Evolutionary conservation across 805 yeast species (phyloP), one percentile per base, ranked within the genome.

Genomic region (Saturnispora bothae): DNA sequence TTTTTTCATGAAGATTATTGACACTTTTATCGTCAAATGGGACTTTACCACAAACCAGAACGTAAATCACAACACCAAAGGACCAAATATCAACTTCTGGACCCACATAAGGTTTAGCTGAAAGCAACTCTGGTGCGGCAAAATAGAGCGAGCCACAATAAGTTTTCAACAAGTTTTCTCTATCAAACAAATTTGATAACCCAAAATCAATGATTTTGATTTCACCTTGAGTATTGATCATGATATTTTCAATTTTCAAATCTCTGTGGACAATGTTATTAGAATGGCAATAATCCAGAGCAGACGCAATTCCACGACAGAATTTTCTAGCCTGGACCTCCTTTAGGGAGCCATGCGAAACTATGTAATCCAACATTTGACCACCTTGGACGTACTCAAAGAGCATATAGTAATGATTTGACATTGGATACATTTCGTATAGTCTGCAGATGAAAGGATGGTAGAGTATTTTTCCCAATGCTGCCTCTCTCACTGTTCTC

Each of bases 31-130:
- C 97, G 58, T 92, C 98, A 57, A 92, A 92, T 7, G 99, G 99
- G 12, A 92, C 97, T 57, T 85, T 88, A 39, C 99, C 99, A 57
- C 96, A 88, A 2, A 92, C 96, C 43, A 92, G 66, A 6, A 92
- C 99, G 54, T 85, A 92, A 36, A 92, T 63, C 0, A 92, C 97
- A 23, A 92, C 95, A 46, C 98, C 98, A 66, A 88, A 89, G 2
- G 96, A 84, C 98, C 98, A 92, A 15, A 92, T 79, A 58, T 92
- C 98, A 34, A 92, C 96, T 57, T 92, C 98, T 1, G 98, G 98
- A 0, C 98, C 99, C 27, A 73, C 67, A 52, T 92, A 92, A 1
- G 96, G 96, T 48, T 76, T 77, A 1, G 97, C 98, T 42, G 83
- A 82, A 38, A 92, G 66, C 48, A 92, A 68, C 59, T 92, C 99